Evolutionary conservation across 129 eudicot genomes (phyloP), one percentile per base, ranked within the genome.

Genomic region (Smallanthus sonchifolius): DNA sequence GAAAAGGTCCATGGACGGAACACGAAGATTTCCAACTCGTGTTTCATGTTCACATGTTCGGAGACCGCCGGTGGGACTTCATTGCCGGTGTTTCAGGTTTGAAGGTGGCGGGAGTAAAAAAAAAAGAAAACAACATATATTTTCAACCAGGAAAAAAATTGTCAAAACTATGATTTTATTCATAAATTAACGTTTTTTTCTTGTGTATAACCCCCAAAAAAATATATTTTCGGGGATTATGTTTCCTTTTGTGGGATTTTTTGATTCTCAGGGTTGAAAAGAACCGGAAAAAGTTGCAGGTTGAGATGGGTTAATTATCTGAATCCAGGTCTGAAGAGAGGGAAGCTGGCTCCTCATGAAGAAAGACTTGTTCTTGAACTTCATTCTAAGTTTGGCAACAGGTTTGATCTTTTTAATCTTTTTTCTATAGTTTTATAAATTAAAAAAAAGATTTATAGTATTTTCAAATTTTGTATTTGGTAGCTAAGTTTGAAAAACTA

Each of bases 271-370:
- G 71, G 71, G 75, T 79, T 86, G 82, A 93, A 90, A 86, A 86
- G 98, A 81, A 87, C 95, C 45, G 98, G 98, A 43, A 93, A 93
- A 80, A 93, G 97, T 79, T 92, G 97, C 88, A 80, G 97, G 74
- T 56, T 92, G 79, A 86, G 97, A 59, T 92, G 97, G 97, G 97
- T 92, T 70, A 92, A 92, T 80, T 92, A 92, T 84, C 86, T 92
- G 13, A 87, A 92, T 65, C 97, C 97, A 56, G 89, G 91, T 43
- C 91, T 92, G 71, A 89, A 87, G 76, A 84, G 97, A 76, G 92
- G 91, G 60, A 92, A 92, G 85, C 83, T 92, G 97, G 73, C 96
- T 63, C 91, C 96, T 17, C 88, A 89, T 20, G 97, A 92, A 82
- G 96, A 92, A 70, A 77, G 84, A 11, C 88, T 92, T 15, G 91